A percentile compares a stretch with the other conserved stretches of the same genome.
Evolutionary conservation across 2,329 filamentous ascomycete species (phyloP).

Genomic region (Hymenoscyphus infarciens): DNA sequence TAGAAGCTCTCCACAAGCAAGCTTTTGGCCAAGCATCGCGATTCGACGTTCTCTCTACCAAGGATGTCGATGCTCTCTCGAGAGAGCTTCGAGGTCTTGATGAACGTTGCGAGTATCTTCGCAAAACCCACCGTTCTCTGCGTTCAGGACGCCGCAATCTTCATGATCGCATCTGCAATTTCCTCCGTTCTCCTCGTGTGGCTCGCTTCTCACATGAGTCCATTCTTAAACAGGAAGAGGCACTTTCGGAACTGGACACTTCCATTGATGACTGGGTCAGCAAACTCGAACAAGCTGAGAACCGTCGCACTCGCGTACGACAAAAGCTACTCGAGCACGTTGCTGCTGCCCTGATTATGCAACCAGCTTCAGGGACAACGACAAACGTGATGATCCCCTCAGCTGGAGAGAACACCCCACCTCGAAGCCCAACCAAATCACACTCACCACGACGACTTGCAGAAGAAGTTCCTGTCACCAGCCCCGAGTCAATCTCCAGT

Average conservation of each 20-base stretch:
- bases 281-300: constrained; percentile 78
- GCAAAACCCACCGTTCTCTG: constrained; percentile 71
- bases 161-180: constrained; percentile 72
- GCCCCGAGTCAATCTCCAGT: constrained; percentile 18
- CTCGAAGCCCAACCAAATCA: constrained; percentile 18
- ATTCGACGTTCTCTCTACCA: constrained; percentile 60
- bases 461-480: constrained; percentile 24
- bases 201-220: constrained; percentile 71
- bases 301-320: constrained; percentile 68
- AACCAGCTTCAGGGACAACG: constrained; percentile 28
- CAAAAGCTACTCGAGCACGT: constrained; percentile 82
- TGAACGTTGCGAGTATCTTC: constrained; percentile 73
- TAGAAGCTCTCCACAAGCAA: constrained; percentile 53
- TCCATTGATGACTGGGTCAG: constrained; percentile 78
- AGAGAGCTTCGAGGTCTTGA: constrained; percentile 73
- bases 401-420: constrained; percentile 25
- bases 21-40: constrained; percentile 58
- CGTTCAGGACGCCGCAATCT: constrained; percentile 73
- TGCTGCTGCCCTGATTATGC: constrained; percentile 60
- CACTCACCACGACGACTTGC: constrained; percentile 45
- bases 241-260: constrained; percentile 69
- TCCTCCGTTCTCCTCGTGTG: constrained; percentile 66
- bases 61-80: constrained; percentile 63
- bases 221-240: constrained; percentile 76
- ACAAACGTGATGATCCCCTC: background rate